Evolutionary conservation across 2,329 filamentous ascomycete genomes (phyloP).

Genomic region (Cladorrhinum sp.): DNA sequence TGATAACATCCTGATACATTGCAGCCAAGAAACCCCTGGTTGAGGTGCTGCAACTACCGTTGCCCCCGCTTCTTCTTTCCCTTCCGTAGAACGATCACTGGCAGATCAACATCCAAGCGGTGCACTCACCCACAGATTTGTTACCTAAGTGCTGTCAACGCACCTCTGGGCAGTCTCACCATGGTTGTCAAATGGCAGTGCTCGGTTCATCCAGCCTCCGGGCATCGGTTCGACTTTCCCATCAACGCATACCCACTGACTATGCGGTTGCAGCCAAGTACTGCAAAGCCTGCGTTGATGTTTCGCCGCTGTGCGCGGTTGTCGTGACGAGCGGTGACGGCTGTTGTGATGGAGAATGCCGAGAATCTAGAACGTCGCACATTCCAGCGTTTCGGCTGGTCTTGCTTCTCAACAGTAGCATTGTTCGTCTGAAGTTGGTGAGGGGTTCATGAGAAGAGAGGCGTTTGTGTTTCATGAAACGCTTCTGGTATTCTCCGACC

Average conservation of each 20-base stretch:
- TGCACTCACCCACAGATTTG: neutral
- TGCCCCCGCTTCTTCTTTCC: neutral
- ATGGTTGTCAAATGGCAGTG: neutral
- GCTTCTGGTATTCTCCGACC: neutral
- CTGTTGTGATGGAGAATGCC: neutral
- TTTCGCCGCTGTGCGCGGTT: too few species aligned
- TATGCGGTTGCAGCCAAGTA: neutral
- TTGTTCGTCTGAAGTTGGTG: neutral
- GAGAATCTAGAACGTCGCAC: neutral
- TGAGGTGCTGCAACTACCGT: neutral
- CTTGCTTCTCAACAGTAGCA: neutral
- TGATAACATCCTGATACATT: neutral
- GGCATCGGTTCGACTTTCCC: neutral
- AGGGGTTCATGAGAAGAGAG: neutral
- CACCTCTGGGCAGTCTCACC: slow-evolving; percentile 2
- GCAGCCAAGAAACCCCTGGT: neutral
- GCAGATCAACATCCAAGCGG: slow-evolving; percentile 6
- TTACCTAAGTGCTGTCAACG: neutral
- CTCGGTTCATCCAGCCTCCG: neutral
- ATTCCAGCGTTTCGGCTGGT: neutral
- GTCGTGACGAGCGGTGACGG: too few species aligned
- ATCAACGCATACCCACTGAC: neutral
- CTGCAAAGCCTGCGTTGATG: too few species aligned
- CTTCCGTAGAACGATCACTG: neutral
- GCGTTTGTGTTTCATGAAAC: slow-evolving; percentile 4